These are phyloP conservation scores for Penicillium longicatenatum DNA, from an alignment of 495 filamentous ascomycete genomes.

Conservation along the genomic window DNA sequence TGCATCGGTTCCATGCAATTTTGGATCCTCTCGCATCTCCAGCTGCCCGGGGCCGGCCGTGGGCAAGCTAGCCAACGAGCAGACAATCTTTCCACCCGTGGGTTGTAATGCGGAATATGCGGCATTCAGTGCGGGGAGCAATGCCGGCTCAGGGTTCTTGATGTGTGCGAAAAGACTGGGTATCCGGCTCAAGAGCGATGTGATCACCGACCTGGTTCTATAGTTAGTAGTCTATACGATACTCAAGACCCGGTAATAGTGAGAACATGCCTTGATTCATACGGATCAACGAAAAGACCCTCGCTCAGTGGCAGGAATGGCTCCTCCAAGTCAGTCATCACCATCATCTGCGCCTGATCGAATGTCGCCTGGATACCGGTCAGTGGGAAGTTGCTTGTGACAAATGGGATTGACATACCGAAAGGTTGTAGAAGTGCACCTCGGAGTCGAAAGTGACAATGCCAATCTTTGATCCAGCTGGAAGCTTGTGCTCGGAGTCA, in stretches of 20 bases:
- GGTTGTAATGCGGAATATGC: conserved; percentile 76
- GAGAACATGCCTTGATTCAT: conserved; percentile 73
- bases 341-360: conserved; percentile 94
- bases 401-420: conserved; percentile 50
- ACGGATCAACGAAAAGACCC: conserved; percentile 92
- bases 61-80: conserved; percentile 78
- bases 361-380: conserved; percentile 60
- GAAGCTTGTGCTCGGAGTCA: conserved; percentile 56
- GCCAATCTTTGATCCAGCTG: conserved; percentile 82
- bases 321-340: conserved; percentile 97
- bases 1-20: conserved; percentile 81
- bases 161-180: conserved; percentile 82
- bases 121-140: conserved; percentile 81
- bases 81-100: conserved; percentile 92
- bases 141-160: conserved; percentile 85
- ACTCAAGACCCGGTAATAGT: neutral
- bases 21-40: conserved; percentile 82
- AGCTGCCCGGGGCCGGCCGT: conserved; percentile 88
- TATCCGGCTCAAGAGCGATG: conserved; percentile 74
- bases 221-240: conserved; percentile 11
- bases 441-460: conserved; percentile 96
- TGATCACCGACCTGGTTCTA: conserved; percentile 67
- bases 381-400: conserved; percentile 19
- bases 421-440: conserved; percentile 96
- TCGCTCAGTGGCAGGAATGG: conserved; percentile 93